phyloP scores from a whole-genome alignment of 768 basidiomycete species.

The Podaxis sp. region DNA sequence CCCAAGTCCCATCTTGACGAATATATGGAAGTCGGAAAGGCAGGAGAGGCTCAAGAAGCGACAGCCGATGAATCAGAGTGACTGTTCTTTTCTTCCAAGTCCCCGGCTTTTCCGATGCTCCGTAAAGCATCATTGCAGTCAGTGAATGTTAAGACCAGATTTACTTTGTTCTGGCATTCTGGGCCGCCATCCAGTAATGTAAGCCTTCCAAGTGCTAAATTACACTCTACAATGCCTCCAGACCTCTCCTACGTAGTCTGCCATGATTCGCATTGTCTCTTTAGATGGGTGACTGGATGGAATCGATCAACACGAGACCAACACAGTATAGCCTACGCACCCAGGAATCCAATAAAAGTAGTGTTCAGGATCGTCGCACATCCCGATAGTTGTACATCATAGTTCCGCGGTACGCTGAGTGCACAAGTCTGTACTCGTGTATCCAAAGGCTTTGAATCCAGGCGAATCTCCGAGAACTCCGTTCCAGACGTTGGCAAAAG shows the following conservation, averaged over 20 bases:
- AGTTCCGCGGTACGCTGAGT: conserved; percentile 23
- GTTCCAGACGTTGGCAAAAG: conserved; percentile 47
- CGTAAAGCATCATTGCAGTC: not conserved
- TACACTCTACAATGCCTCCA: conserved; percentile 15
- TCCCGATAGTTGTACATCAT: conserved; percentile 26
- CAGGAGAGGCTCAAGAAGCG: too few relatives aligned
- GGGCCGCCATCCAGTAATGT: too few relatives aligned
- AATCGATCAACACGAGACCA: not conserved
- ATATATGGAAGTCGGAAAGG: too few relatives aligned
- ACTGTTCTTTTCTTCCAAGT: too few relatives aligned
- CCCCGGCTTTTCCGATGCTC: not conserved
- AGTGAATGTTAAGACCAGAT: not conserved
- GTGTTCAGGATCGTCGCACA: conserved; percentile 40
- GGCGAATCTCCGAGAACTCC: conserved; percentile 40
- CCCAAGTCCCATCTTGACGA: too few relatives aligned
- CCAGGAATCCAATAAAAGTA: conserved; percentile 50
- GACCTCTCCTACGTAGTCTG: conserved; percentile 42
- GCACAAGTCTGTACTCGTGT: conserved; percentile 31
- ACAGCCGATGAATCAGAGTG: too few relatives aligned
- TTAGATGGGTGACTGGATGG: conserved; percentile 45
- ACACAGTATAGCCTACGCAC: conserved; percentile 24
- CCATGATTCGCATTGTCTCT: conserved; percentile 48
- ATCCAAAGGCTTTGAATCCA: conserved; percentile 46
- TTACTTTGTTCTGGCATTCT: too few relatives aligned
- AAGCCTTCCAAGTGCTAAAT: too few relatives aligned